A percentile compares a stretch with the other conserved stretches of the same genome.
Conservation (phyloP, 371 early-diverging fungal species). For the Syncephalastrum contaminatum region DNA sequence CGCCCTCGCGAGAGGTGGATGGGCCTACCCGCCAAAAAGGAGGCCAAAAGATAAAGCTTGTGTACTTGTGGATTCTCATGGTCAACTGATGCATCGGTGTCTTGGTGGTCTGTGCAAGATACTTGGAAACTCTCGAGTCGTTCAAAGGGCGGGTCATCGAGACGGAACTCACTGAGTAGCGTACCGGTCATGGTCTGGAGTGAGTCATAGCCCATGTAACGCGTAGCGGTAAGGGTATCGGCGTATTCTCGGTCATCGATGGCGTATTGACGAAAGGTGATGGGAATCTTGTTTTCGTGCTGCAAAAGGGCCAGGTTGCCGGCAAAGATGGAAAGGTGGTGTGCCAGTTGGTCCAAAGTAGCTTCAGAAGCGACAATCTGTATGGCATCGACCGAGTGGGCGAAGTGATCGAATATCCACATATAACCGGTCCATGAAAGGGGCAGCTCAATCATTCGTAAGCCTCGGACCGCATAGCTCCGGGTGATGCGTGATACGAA, state of each 20-base stretch:
- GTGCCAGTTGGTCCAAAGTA: constrained; percentile 17
- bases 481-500: constrained; percentile 38
- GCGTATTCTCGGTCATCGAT: constrained; percentile 25
- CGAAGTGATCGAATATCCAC: constrained; percentile 46
- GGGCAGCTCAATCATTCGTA: constrained; percentile 31
- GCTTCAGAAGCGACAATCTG: constrained; percentile 16
- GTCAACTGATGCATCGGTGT: constrained; percentile 9
- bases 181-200: constrained; percentile 16
- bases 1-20: constrained; percentile 4
- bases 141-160: constrained; percentile 51
- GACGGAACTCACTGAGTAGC: constrained; percentile 14
- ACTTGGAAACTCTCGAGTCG: constrained; percentile 23
- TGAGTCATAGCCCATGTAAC: constrained; percentile 26
- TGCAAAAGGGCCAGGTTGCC: constrained; percentile 37
- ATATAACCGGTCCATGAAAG: constrained; percentile 37
- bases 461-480: constrained; percentile 29
- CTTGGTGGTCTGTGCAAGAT: constrained; percentile 11
- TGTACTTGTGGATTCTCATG: constrained; percentile 10
- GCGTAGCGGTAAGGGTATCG: constrained; percentile 11
- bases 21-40: constrained; percentile 21
- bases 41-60: constrained; percentile 20
- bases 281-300: constrained; percentile 37
- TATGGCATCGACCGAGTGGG: constrained; percentile 37
- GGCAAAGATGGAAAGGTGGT: constrained; percentile 39
- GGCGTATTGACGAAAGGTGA: constrained; percentile 41